Conservation (phyloP, 129 eudicot species). For the Rutidosis leptorrhynchoides region DNA sequence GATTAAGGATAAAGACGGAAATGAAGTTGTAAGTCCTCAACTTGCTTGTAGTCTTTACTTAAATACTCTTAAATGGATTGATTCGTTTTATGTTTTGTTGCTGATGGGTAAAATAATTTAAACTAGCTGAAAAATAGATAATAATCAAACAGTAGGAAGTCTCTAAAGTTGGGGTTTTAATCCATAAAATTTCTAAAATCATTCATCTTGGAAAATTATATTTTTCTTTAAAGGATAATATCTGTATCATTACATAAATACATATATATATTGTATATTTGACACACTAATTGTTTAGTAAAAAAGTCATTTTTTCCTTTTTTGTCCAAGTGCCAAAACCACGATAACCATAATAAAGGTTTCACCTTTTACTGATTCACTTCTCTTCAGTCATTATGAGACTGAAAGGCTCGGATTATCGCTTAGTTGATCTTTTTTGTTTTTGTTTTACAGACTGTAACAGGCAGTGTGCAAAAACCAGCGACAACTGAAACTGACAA, state of each 20-base stretch:
- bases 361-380: not conserved
- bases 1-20: slow-evolving; percentile 37
- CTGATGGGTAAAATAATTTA: not conserved
- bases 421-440: not conserved
- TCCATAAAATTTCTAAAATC: no score
- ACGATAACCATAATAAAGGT: not conserved
- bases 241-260: no score
- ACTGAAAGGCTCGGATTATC: not conserved
- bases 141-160: not conserved
- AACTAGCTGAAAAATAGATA: not conserved
- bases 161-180: not conserved
- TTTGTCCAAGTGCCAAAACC: not conserved
- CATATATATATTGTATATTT: no score
- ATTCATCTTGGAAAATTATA: no score
- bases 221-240: not conserved
- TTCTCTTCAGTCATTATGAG: not conserved
- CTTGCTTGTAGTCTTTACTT: not conserved
- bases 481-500: slow-evolving; percentile 17
- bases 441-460: slow-evolving; percentile 30
- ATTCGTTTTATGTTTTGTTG: not conserved
- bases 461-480: slow-evolving; percentile 34
- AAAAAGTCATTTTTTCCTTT: not conserved
- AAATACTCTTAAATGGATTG: not conserved
- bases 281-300: no score
- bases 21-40: slow-evolving; percentile 26